Evolutionary conservation across 495 filamentous ascomycete species (phyloP).

Genomic region (Umbilicaria muhlenbergii): DNA sequence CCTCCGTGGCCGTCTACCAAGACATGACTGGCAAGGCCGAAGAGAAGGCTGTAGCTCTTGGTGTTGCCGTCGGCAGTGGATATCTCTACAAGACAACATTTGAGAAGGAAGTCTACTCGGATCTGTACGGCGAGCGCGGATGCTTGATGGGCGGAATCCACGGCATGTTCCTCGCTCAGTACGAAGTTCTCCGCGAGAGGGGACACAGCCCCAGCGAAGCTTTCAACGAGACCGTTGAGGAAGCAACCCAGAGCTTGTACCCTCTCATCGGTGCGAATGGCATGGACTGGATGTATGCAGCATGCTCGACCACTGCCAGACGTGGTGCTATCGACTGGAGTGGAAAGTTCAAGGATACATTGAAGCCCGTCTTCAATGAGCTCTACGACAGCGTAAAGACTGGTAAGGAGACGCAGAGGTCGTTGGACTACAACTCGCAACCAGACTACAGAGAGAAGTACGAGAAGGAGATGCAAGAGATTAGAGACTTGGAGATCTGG

Average conservation of each 20-base stretch:
- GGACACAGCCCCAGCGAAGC: constrained; percentile 96
- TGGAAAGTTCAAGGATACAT: constrained; percentile 77
- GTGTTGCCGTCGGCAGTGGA: constrained; percentile 87
- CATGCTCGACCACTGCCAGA: constrained; percentile 95
- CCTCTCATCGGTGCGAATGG: constrained; percentile 89
- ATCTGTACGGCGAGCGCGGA: constrained; percentile 98
- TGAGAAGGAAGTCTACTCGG: constrained; percentile 99
- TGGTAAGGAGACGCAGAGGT: constrained; percentile 83
- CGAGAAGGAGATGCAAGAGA: constrained; percentile 92
- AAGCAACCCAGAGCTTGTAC: constrained; percentile 95
- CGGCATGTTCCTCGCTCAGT: constrained; percentile 99
- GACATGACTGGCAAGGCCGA: constrained; percentile 95
- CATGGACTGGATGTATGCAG: constrained; percentile 99
- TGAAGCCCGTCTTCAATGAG: constrained; percentile 96
- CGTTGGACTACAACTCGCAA: constrained; percentile 89
- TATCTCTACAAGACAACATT: constrained; percentile 99
- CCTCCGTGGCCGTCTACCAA: constrained; percentile 95
- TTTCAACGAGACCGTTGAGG: constrained; percentile 99
- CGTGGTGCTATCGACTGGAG: constrained; percentile 99
- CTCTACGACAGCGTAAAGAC: constrained; percentile 83
- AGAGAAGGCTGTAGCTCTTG: constrained; percentile 94
- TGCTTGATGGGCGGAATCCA: constrained; percentile 99
- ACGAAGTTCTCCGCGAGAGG: constrained; percentile 97
- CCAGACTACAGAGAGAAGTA: constrained; percentile 90
- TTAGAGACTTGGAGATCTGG: constrained; percentile 96